Evolutionary conservation across 768 basidiomycete genomes (phyloP), one percentile per base, ranked within the genome.

Genomic region (Lentinula lateritia): DNA sequence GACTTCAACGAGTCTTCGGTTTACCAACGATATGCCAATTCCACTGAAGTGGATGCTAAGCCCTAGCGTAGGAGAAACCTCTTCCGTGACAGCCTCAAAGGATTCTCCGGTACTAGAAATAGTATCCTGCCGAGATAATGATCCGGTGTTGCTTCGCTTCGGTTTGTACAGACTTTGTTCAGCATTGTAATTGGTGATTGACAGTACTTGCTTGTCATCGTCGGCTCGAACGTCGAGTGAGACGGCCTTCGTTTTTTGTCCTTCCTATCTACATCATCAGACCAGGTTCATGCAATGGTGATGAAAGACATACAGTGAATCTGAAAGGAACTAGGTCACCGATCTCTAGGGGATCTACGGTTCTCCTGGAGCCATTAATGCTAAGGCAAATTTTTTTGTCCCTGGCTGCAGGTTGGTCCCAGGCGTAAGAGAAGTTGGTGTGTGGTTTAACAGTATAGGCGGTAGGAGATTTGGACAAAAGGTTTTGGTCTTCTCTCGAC

Each of bases 201-300:
- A 85, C 20, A 99, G 75, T 8, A 94, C 78, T 73, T 98, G 97
- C 60, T 86, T 88, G 39, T 85, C 83, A 4, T 85, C 90, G 65
- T 95, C 92, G 2, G 95, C 97, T 23, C 92, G 88, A 43, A 98
- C 90, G 70, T 99, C 97, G 65, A 98, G 76, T 0, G 96, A 95
- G 6, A 98, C 83, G 1, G 81, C 83, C 60, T 79, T 80, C n/a
- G 80, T 75, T 35, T 82, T 80, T 69, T 85, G 79, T 42, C 81
- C 76, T 61, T 79, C 78, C 86, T 88, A 61, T 1, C 52, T 32
- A n/a, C 8, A 59, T n/a, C 1, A 18, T 35, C 13, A 63, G 55
- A 28, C 35, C 32, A 4, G 41, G 16, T 52, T 45, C 35, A 61
- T 41, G n/a, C n/a, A 34, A 12, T 6, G 36, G 13, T 36, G 38